Evolutionary conservation across 108 stramenopile genomes (phyloP).

Genomic region (Aurantiochytrium sp.): DNA sequence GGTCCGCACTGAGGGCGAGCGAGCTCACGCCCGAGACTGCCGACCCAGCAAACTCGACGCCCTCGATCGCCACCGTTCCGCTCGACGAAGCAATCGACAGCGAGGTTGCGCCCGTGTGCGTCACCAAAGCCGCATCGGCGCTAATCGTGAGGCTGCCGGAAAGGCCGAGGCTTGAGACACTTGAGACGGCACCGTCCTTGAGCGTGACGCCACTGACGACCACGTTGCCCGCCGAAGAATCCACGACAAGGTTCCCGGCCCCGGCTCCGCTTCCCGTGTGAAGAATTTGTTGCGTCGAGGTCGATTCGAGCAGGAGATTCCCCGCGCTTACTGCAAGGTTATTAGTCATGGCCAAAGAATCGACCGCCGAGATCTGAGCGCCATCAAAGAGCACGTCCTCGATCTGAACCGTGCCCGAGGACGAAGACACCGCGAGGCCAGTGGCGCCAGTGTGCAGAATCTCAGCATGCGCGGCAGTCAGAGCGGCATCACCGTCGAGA

Average conservation of each 20-base stretch:
- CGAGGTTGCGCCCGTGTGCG: background rate
- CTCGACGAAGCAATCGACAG: background rate
- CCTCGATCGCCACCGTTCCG: slow-evolving; percentile 3
- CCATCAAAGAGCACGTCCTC: background rate
- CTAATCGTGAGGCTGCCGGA: background rate
- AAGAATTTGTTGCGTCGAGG: background rate
- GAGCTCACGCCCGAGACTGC: background rate
- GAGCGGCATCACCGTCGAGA: background rate
- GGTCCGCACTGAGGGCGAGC: background rate
- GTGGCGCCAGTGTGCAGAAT: background rate
- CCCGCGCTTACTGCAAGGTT: background rate
- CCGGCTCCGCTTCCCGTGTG: background rate
- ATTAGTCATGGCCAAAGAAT: background rate
- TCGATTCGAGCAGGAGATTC: background rate
- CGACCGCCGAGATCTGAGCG: background rate
- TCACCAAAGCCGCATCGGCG: background rate
- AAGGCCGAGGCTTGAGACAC: background rate
- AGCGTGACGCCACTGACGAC: background rate
- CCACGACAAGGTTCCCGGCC: background rate
- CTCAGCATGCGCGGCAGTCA: background rate
- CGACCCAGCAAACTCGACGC: background rate
- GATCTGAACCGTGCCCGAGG: background rate
- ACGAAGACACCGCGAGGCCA: background rate
- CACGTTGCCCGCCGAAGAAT: background rate
- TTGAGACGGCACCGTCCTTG: background rate